Evolutionary conservation across 768 basidiomycete genomes (phyloP).

Genomic region (Lactifluus subvellereus): DNA sequence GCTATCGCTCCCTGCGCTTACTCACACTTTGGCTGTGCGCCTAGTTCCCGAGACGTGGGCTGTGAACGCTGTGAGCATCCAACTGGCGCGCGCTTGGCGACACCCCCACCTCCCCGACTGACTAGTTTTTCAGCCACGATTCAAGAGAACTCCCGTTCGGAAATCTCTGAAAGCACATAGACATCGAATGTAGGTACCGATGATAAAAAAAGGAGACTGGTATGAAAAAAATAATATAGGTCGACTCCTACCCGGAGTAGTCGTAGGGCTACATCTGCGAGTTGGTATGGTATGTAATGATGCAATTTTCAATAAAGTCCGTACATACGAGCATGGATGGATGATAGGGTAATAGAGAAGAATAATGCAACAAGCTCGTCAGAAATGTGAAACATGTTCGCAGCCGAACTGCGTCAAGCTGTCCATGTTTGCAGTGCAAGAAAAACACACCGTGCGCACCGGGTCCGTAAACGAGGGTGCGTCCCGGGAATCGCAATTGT

Average conservation of each 20-base stretch:
- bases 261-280: not conserved
- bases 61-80: not conserved
- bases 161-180: not conserved
- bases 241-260: not conserved
- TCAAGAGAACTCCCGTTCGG: not conserved
- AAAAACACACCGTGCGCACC: not conserved
- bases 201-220: not conserved
- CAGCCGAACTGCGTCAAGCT: conserved; percentile 11
- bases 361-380: not conserved
- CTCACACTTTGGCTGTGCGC: conserved; percentile 1
- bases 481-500: not conserved
- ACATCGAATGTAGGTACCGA: not conserved
- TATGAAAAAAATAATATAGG: not conserved
- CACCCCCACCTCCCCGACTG: not conserved
- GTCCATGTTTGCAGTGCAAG: not conserved
- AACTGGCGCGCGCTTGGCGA: not conserved
- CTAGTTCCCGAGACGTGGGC: conserved; percentile 3
- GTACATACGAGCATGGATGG: not conserved
- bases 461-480: not conserved
- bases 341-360: conserved; percentile 1
- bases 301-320: conserved; percentile 8
- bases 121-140: not conserved
- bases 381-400: conserved; percentile 18
- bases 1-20: not conserved
- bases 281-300: conserved; percentile 8